phyloP scores from a whole-genome alignment of 495 filamentous ascomycete species.

The Penicillium diatomitis region DNA sequence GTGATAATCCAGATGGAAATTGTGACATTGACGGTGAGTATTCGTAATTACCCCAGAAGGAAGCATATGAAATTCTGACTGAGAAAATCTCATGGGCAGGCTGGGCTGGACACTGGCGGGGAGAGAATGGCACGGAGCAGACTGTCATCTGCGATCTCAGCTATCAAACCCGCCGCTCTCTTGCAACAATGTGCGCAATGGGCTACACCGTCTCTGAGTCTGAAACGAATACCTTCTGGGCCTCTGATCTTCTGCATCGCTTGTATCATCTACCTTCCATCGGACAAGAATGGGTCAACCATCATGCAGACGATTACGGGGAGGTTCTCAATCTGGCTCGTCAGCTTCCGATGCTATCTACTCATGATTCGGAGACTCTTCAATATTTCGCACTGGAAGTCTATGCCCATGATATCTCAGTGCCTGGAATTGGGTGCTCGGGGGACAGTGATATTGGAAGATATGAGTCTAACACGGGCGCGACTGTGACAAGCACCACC shows the following conservation, averaged over 20 bases:
- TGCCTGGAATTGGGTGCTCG: conserved; percentile 44
- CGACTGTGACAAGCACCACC: background rate
- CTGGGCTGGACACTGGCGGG: conserved; percentile 53
- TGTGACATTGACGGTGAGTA: conserved; percentile 36
- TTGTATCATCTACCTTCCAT: conserved; percentile 45
- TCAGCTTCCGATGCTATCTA: conserved; percentile 26
- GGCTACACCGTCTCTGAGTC: conserved; percentile 42
- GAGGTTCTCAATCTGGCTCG: conserved; percentile 37
- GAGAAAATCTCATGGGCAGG: conserved; percentile 17
- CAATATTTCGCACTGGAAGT: conserved; percentile 52
- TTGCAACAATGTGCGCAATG: conserved; percentile 42
- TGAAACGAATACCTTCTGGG: conserved; percentile 47
- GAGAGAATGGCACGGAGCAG: conserved; percentile 45
- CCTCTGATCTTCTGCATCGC: conserved; percentile 47
- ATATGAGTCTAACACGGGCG: background rate
- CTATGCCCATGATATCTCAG: conserved; percentile 44
- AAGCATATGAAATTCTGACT: background rate
- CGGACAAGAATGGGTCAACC: conserved; percentile 44
- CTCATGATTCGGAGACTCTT: conserved; percentile 43
- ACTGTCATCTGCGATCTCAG: conserved; percentile 54
- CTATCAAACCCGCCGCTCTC: conserved; percentile 37
- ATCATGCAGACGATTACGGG: conserved; percentile 46
- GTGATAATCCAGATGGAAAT: conserved; percentile 51
- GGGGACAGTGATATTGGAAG: conserved; percentile 14
- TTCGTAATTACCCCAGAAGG: background rate